These are phyloP conservation scores for Nakazawaea pomicola DNA, from an alignment of 805 yeast species.

Conservation along the genomic window DNA sequence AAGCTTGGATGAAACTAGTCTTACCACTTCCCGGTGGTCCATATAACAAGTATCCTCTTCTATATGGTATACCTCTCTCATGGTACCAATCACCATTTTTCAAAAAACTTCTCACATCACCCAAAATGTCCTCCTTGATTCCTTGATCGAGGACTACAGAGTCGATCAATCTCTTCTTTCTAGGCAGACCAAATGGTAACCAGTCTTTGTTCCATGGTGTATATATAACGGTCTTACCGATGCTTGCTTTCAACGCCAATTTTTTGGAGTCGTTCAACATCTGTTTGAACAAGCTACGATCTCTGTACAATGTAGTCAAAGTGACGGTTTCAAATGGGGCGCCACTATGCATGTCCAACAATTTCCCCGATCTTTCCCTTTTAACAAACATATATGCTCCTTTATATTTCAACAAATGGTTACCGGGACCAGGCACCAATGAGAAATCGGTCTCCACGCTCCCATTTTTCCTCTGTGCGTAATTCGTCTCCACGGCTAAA, in stretches of 20 bases:
- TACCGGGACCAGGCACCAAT: conserved; percentile 96
- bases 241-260: conserved; percentile 74
- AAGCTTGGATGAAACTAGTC: conserved; percentile 91
- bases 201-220: conserved; percentile 98
- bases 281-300: conserved; percentile 62
- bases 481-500: conserved; percentile 83
- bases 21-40: conserved; percentile 99
- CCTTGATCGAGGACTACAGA: conserved; percentile 83
- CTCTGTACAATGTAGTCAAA: conserved; percentile 82
- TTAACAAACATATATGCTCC: conserved; percentile 87
- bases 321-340: conserved; percentile 97
- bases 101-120: conserved; percentile 79
- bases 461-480: conserved; percentile 87
- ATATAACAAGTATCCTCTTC: conserved; percentile 88
- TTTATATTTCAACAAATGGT: conserved; percentile 77
- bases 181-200: conserved; percentile 96
- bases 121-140: conserved; percentile 56
- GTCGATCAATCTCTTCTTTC: conserved; percentile 77
- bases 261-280: conserved; percentile 75
- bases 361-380: conserved; percentile 84
- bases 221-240: conserved; percentile 90
- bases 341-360: conserved; percentile 85
- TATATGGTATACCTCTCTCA: conserved; percentile 94
- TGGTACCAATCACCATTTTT: conserved; percentile 85
- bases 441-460: conserved; percentile 82